Base-by-base conservation (phyloP, 2,329 filamentous ascomycete species). In the Ophiostoma tasmaniense region DNA sequence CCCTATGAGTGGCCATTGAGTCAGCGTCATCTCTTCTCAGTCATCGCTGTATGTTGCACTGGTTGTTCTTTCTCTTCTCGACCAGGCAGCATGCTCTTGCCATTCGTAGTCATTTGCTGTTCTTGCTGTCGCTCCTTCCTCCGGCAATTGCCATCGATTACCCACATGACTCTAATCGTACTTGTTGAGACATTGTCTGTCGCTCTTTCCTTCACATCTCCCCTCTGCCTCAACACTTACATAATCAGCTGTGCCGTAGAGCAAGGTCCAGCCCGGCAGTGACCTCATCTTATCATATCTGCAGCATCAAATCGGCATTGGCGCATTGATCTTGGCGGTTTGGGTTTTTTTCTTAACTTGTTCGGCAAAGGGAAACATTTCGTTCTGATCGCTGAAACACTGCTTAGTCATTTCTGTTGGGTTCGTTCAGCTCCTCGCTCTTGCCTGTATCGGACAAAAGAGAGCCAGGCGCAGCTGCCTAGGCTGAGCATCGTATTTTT, bases 1-100 rank as follows among this genome's bases (percentile, higher is more conserved):
- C 64, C 68, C 59, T 71, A 37, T 73, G 72, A 72, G 30, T 73
- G 72, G 72, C 37, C 68, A 64, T 10, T 61, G 22, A 4, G n/a
- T 55, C 50, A 13, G 50, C 50, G 50, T 55, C 50, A 55, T 55
- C 33, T 33, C 33, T 33, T 33, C 33, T 33, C 33, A 33, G 33
- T 33, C 33, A 33, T 33, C 8, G 5, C 33, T 33, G 8, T 4
- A 33, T 4, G 33, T 33, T 33, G 33, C 33, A 33, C 20, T 45
- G 42, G 42, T n/a, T 45, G 17, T n/a, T 45, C 42, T 45, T 45
- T 20, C 42, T 17, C 17, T 13, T 42, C 4, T 45, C 42, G 14
- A 45, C n/a, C 42, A 45, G 42, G 42, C 42, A 45, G 42, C 42
- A 20, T 45, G 37, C 37, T 39, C 37, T 39, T 4, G 42, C 7